Conservation (phyloP, 106 monocot genomes). For the Apostasia ramifera region DNA sequence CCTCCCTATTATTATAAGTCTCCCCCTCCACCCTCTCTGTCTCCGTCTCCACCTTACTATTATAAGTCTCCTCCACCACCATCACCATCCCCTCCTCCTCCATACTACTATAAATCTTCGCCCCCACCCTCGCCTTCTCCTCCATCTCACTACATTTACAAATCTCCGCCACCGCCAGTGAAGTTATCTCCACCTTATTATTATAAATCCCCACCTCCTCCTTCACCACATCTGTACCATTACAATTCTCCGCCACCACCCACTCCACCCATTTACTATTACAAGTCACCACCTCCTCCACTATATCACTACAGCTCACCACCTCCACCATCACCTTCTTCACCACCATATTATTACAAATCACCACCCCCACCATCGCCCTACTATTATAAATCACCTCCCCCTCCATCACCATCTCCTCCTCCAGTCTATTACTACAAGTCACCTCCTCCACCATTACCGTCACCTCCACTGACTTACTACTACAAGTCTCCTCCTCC, state of each 20-base stretch:
- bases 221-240: constrained; percentile 11
- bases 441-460: constrained; percentile 4
- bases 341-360: constrained; percentile 9
- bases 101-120: background rate
- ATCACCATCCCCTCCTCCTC: background rate
- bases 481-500: constrained; percentile 16
- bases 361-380: background rate
- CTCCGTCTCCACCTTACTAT: background rate
- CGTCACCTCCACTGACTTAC: background rate
- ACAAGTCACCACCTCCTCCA: constrained; percentile 21
- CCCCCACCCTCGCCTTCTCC: constrained; percentile 3
- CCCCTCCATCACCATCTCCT: constrained; percentile 5
- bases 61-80: constrained; percentile 22
- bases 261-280: constrained; percentile 17
- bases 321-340: constrained; percentile 8
- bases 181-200: constrained; percentile 4
- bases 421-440: background rate
- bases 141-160: constrained; percentile 9
- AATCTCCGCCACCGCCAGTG: constrained; percentile 5
- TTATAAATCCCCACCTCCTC: constrained; percentile 24
- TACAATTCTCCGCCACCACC: constrained; percentile 33
- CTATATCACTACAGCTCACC: constrained; percentile 19
- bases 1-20: constrained; percentile 16
- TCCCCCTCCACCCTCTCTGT: constrained; percentile 7
- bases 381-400: constrained; percentile 12